phyloP scores from a whole-genome alignment of 2,329 filamentous ascomycete species.

The Penicillium frequentans region DNA sequence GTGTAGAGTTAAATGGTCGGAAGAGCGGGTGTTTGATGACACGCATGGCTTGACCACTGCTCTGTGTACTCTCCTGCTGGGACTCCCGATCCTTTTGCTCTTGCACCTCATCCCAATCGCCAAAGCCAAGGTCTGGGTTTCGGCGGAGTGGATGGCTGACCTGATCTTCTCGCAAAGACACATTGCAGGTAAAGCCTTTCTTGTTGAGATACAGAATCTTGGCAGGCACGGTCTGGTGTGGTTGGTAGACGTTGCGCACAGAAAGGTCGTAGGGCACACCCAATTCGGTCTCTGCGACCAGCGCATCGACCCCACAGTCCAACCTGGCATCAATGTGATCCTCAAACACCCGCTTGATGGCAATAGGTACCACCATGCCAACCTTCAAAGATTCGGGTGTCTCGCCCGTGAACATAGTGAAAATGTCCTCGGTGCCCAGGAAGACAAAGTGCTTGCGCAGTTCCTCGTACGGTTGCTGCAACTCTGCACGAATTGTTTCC shows the following conservation, averaged over 20 bases:
- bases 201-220: conserved; percentile 87
- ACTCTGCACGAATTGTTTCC: conserved; percentile 91
- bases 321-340: conserved; percentile 92
- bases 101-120: conserved; percentile 83
- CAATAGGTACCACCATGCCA: conserved; percentile 90
- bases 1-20: conserved; percentile 84
- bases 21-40: conserved; percentile 98
- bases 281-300: conserved; percentile 79
- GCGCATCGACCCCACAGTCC: conserved; percentile 90
- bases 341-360: conserved; percentile 82
- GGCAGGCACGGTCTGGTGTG: conserved; percentile 81
- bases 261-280: conserved; percentile 68
- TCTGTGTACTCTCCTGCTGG: conserved; percentile 80
- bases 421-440: conserved; percentile 74
- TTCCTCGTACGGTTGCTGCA: conserved; percentile 92
- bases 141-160: conserved; percentile 71
- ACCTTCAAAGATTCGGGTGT: conserved; percentile 78
- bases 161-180: conserved; percentile 80
- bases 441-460: conserved; percentile 75
- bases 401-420: conserved; percentile 96
- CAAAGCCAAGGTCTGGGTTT: conserved; percentile 68
- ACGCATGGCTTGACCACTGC: conserved; percentile 80
- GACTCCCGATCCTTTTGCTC: conserved; percentile 82
- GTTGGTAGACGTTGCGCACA: conserved; percentile 70
- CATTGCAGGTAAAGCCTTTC: conserved; percentile 77